Evolutionary conservation across 129 eudicot species (phyloP), one percentile per base, ranked within the genome.

Genomic region (Tagetes patula): DNA sequence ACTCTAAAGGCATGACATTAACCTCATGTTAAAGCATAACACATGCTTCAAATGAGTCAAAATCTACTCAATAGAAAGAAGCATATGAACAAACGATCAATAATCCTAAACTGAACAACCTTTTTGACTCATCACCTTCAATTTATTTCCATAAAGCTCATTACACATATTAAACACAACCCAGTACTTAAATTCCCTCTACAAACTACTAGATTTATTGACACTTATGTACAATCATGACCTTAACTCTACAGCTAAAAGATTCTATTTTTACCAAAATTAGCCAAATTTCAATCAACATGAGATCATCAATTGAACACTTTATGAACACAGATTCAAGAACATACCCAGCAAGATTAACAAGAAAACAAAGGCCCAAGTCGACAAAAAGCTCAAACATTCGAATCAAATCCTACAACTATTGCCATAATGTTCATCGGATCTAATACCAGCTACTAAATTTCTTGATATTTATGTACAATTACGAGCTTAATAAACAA

Each of bases 321-420:
- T 39, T 39, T 36, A 27, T 11, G 3, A 11, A 60, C 42, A 60
- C 1, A 1, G 30, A 60, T 60, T 10, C 8, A 34, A 60, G 27
- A 60, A 61, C n/a, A 61, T 61, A 61, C 97, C 96, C 96, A 75
- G 88, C 82, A 48, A 91, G 81, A 83, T 91, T 88, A 59, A 91
- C 76, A 30, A 92, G 82, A 56, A 91, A 92, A 11, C 92, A 85
- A 56, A 80, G 91, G 76, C 87, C 85, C 69, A 86, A 78, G 76
- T 88, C 86, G 13, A 91, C 96, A 61, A 91, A 88, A 20, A 91
- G 90, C 83, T 91, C 90, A 36, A 84, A 86, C 96, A 91, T 91
- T 77, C 87, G 95, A 54, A 95, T 95, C 76, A 91, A 84, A 90
- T 90, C 94, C 27, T 20, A 20, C 27, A 20, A 20, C 27, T 20